These are phyloP conservation scores for Ochetophila trinervis DNA, from an alignment of 306 rosid genomes.

Conservation along the genomic window DNA sequence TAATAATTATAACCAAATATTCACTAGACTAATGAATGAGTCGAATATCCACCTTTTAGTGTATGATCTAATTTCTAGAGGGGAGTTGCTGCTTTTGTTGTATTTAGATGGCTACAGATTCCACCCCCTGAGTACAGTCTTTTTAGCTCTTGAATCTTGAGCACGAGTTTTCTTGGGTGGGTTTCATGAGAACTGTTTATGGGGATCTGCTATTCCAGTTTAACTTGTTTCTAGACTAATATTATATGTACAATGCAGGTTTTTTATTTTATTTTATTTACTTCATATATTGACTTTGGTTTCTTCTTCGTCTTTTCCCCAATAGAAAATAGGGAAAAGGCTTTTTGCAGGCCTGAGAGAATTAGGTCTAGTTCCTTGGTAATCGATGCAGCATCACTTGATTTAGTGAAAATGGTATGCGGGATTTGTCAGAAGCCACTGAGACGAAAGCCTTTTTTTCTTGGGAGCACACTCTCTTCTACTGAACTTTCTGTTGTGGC, in stretches of 20 bases:
- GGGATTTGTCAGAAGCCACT: constrained; percentile 69
- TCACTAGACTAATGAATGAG: background rate
- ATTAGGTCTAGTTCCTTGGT: constrained; percentile 50
- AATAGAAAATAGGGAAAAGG: constrained; percentile 54
- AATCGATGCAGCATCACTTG: constrained; percentile 41
- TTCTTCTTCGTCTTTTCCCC: background rate
- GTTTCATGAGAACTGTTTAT: background rate
- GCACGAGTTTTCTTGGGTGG: constrained; percentile 4
- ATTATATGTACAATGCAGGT: background rate
- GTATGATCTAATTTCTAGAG: background rate
- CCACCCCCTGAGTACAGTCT: too few relatives aligned
- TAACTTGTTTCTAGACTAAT: background rate
- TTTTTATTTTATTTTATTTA: background rate
- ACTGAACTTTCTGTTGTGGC: constrained; percentile 68
- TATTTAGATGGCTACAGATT: background rate
- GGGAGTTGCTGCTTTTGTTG: background rate
- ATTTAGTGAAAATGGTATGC: constrained; percentile 52
- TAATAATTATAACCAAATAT: background rate
- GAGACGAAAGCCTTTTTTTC: constrained; percentile 45
- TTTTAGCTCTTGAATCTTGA: background rate
- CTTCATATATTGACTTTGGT: background rate
- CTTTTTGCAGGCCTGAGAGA: constrained; percentile 60
- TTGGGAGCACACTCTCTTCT: constrained; percentile 44
- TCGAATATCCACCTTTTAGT: background rate
- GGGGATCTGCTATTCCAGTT: background rate